phyloP scores from a whole-genome alignment of 192 early-diverging fungal species.

The Coemansia aciculifera region DNA sequence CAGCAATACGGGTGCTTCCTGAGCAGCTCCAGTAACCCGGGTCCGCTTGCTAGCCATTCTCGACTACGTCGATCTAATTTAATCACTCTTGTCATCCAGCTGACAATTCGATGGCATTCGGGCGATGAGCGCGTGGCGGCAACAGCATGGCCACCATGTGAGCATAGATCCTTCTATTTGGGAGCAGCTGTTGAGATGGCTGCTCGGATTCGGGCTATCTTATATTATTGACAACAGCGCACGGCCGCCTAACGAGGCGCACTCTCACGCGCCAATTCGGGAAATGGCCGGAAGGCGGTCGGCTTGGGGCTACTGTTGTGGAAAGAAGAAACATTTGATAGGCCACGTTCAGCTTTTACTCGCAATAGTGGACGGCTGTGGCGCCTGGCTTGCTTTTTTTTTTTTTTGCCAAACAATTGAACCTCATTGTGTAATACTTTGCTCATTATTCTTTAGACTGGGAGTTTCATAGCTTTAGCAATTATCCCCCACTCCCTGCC shows the following conservation, averaged over 20 bases:
- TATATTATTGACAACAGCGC: background rate
- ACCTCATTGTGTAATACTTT: background rate
- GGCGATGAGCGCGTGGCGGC: background rate
- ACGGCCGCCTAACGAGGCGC: conserved; percentile 4
- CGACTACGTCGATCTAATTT: background rate
- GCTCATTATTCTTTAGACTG: background rate
- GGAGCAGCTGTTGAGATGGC: background rate
- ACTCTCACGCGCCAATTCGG: background rate
- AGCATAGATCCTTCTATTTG: background rate
- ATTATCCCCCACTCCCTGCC: conserved; percentile 3
- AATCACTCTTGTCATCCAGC: background rate
- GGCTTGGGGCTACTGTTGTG: background rate
- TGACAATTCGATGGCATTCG: background rate
- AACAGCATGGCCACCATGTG: background rate
- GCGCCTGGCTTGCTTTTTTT: background rate
- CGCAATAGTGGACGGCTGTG: background rate
- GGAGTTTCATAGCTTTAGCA: background rate
- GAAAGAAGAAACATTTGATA: background rate
- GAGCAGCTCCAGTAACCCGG: background rate
- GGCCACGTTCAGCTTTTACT: background rate
- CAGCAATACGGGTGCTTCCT: background rate
- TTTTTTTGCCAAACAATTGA: background rate
- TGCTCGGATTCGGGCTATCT: background rate
- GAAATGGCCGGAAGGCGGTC: background rate
- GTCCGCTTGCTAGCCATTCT: background rate